Conservation (phyloP, 2,329 filamentous ascomycete species). For the Madurella mycetomatis region DNA sequence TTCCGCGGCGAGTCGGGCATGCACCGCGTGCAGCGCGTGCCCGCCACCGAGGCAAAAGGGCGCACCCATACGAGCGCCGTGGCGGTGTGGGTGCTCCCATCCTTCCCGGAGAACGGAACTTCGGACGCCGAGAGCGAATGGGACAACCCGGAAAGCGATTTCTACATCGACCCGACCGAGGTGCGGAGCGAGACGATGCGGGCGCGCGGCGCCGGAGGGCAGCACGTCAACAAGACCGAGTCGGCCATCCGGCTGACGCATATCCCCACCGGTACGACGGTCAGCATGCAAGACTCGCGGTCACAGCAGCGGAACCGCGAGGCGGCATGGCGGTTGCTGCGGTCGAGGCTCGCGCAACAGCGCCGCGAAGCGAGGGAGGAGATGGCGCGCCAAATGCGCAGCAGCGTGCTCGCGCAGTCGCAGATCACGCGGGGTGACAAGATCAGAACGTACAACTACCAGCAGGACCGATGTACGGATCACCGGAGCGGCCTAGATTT, state of each 20-base stretch:
- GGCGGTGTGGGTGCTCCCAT: conserved; percentile 86
- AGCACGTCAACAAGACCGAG: conserved; percentile 98
- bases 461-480: conserved; percentile 75
- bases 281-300: conserved; percentile 87
- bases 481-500: conserved; percentile 77
- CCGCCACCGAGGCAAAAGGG: conserved; percentile 84
- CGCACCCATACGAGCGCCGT: conserved; percentile 91
- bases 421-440: conserved; percentile 90
- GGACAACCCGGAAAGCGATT: conserved; percentile 84
- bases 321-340: conserved; percentile 78
- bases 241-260: conserved; percentile 92
- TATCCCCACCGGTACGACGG: conserved; percentile 76
- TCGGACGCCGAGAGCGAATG: conserved; percentile 53
- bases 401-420: conserved; percentile 73
- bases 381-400: conserved; percentile 66
- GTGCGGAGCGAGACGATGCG: conserved; percentile 86
- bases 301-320: conserved; percentile 88
- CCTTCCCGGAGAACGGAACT: conserved; percentile 58
- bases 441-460: conserved; percentile 84
- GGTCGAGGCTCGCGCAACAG: conserved; percentile 74
- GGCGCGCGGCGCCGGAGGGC: conserved; percentile 84
- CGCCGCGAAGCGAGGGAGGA: conserved; percentile 80
- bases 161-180: conserved; percentile 81
- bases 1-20: conserved; percentile 89
- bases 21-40: conserved; percentile 90